phyloP scores from a whole-genome alignment of 1,139 yeast genomes.

The Sugiyamaella grinbergsii region DNA sequence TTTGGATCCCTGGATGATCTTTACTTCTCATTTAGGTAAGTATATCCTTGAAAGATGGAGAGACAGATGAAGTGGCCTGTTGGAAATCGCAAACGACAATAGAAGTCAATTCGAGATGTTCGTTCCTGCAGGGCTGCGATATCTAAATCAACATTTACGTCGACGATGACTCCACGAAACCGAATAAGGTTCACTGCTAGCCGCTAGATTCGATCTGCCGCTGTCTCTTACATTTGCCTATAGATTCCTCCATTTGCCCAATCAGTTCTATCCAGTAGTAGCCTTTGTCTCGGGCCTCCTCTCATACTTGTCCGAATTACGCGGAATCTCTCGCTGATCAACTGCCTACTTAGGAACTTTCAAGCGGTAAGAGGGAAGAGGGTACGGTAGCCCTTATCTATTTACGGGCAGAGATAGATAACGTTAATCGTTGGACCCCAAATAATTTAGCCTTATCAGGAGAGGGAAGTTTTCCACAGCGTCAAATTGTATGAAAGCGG shows the following conservation, averaged over 20 bases:
- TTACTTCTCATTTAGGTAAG: conserved; percentile 5
- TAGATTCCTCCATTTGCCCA: too few species aligned
- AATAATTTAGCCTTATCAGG: conserved; percentile 6
- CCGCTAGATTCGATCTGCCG: too few species aligned
- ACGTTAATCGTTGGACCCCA: not conserved
- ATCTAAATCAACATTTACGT: too few species aligned
- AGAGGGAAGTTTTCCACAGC: conserved; percentile 13
- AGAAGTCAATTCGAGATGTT: not conserved
- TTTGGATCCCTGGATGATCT: conserved; percentile 2
- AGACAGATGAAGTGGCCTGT: too few species aligned
- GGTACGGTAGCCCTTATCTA: conserved; percentile 1
- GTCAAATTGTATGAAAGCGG: conserved; percentile 15
- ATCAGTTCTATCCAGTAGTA: not conserved
- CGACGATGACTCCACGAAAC: too few species aligned
- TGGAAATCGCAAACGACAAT: too few species aligned
- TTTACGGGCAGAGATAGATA: not conserved
- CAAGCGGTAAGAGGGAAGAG: conserved; percentile 7
- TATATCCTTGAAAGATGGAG: not conserved
- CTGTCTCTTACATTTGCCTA: too few species aligned
- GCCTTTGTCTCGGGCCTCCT: too few species aligned
- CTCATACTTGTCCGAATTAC: too few species aligned
- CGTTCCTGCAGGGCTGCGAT: too few species aligned
- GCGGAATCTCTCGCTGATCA: too few species aligned
- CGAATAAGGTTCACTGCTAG: too few species aligned
- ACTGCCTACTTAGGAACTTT: conserved; percentile 15